A percentile compares a stretch with the other conserved stretches of the same genome.
Evolutionary conservation across 495 filamentous ascomycete species (phyloP).

Genomic region (Penicillium steckii): DNA sequence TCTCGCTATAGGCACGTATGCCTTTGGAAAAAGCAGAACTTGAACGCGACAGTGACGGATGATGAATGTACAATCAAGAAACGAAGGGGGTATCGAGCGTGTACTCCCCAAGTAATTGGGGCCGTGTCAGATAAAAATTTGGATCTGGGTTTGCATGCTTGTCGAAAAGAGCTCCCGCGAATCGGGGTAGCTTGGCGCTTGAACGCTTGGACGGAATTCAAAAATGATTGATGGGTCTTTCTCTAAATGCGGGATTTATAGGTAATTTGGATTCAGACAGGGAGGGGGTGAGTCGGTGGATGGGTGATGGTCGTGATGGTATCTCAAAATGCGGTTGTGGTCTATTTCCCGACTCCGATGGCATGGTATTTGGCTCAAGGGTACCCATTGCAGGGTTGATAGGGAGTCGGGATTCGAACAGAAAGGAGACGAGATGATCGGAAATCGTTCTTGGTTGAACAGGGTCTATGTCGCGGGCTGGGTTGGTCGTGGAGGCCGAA

Average conservation of each 20-base stretch:
- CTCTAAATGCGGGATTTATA: conserved; percentile 36
- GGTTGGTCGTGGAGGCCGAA: neutral
- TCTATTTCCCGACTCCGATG: neutral
- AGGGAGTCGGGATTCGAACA: conserved; percentile 11
- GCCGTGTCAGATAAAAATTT: conserved; percentile 14
- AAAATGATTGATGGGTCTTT: conserved; percentile 6
- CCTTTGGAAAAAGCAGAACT: conserved; percentile 23
- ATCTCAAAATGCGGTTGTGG: conserved; percentile 10
- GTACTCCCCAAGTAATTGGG: conserved; percentile 17
- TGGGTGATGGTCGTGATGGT: conserved; percentile 1
- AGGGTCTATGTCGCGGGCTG: conserved; percentile 4
- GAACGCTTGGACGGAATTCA: conserved; percentile 3
- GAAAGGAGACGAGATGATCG: neutral
- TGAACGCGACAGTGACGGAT: conserved; percentile 26
- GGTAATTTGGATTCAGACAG: conserved; percentile 34
- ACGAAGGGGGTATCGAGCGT: conserved; percentile 32
- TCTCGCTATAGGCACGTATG: conserved; percentile 22
- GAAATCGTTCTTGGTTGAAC: neutral
- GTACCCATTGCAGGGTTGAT: conserved; percentile 31
- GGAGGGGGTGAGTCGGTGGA: neutral
- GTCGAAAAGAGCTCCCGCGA: neutral
- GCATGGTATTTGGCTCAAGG: neutral
- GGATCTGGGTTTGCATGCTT: conserved; percentile 3
- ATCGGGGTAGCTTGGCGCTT: neutral
- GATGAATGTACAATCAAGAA: conserved; percentile 32